Conservation (phyloP, 306 rosid genomes). For the Chamaecrista fasciculata region DNA sequence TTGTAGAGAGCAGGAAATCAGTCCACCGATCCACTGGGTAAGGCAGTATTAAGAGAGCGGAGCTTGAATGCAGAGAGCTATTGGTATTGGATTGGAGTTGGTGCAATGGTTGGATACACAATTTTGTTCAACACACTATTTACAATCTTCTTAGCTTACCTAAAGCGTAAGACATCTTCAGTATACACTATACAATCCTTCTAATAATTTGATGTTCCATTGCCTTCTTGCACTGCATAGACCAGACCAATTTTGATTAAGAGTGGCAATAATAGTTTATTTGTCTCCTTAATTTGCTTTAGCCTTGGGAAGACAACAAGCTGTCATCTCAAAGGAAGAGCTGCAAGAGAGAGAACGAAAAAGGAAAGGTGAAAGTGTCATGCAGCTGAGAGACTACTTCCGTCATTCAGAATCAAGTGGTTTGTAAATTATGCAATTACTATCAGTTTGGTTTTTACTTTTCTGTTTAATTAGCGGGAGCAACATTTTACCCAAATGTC, state of each 20-base stretch:
- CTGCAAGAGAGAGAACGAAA: slow-evolving; percentile 77
- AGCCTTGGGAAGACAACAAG: slow-evolving; percentile 87
- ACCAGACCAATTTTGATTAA: slow-evolving; percentile 13
- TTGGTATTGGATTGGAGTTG: slow-evolving; percentile 99
- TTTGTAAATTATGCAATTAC: slow-evolving; percentile 34
- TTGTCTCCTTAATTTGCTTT: slow-evolving; percentile 26
- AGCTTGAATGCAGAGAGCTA: slow-evolving; percentile 75
- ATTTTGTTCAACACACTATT: slow-evolving; percentile 70
- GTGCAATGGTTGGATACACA: slow-evolving; percentile 93
- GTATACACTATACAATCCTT: slow-evolving; percentile 27
- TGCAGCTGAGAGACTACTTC: slow-evolving; percentile 86
- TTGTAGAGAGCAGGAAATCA: slow-evolving; percentile 55
- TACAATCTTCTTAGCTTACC: slow-evolving; percentile 80
- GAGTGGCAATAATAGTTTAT: slow-evolving; percentile 18
- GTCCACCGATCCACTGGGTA: slow-evolving; percentile 59
- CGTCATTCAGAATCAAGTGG: slow-evolving; percentile 79
- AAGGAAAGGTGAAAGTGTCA: slow-evolving; percentile 71
- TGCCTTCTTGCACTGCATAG: slow-evolving; percentile 22
- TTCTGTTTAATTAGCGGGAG: slow-evolving; percentile 3
- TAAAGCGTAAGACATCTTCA: slow-evolving; percentile 77
- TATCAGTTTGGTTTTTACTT: not conserved
- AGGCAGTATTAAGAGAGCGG: slow-evolving; percentile 63
- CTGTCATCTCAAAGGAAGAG: slow-evolving; percentile 85
- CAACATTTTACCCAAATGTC: slow-evolving; percentile 27
- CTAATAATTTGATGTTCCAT: slow-evolving; percentile 19